These are phyloP conservation scores for Talaromyces sp. DNA, from an alignment of 2,329 filamentous ascomycete genomes.

Conservation along the genomic window DNA sequence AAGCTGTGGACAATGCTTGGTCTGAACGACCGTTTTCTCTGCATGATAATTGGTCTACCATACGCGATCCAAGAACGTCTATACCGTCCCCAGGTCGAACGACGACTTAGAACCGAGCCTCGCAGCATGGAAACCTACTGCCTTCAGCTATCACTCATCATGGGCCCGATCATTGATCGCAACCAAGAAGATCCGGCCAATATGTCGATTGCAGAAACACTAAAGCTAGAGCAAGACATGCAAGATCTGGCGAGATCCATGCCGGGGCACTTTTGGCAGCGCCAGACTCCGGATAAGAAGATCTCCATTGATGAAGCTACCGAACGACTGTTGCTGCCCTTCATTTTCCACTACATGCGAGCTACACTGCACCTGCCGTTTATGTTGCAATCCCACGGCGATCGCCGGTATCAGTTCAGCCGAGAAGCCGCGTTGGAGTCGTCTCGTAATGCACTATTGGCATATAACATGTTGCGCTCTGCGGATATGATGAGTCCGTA, in stretches of 20 bases:
- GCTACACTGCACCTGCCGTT: slow-evolving; percentile 48
- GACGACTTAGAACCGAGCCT: slow-evolving; percentile 21
- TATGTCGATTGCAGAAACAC: slow-evolving; percentile 37
- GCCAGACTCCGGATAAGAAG: slow-evolving; percentile 21
- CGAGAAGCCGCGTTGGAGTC: slow-evolving; percentile 40
- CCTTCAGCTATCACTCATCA: slow-evolving; percentile 32
- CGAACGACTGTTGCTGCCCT: slow-evolving; percentile 35
- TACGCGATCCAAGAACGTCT: slow-evolving; percentile 36
- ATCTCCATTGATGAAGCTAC: slow-evolving; percentile 28
- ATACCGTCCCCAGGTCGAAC: slow-evolving; percentile 29
- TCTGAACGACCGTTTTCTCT: slow-evolving; percentile 49
- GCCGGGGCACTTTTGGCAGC: slow-evolving; percentile 31
- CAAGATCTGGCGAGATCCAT: slow-evolving; percentile 30
- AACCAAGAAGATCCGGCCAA: slow-evolving; percentile 37
- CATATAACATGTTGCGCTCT: slow-evolving; percentile 37
- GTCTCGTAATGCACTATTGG: slow-evolving; percentile 39
- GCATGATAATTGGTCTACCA: slow-evolving; percentile 54
- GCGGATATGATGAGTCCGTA: slow-evolving; percentile 30
- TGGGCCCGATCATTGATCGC: slow-evolving; percentile 41
- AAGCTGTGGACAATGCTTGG: slow-evolving; percentile 42
- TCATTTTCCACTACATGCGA: slow-evolving; percentile 39
- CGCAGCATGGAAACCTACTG: slow-evolving; percentile 29
- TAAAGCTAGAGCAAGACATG: slow-evolving; percentile 43
- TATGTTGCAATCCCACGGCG: slow-evolving; percentile 39
- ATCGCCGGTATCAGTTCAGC: slow-evolving; percentile 40